A percentile compares a stretch with the other conserved stretches of the same genome.
phyloP scores from a whole-genome alignment of 495 filamentous ascomycete genomes.

The Annulohypoxylon maeteangense region DNA sequence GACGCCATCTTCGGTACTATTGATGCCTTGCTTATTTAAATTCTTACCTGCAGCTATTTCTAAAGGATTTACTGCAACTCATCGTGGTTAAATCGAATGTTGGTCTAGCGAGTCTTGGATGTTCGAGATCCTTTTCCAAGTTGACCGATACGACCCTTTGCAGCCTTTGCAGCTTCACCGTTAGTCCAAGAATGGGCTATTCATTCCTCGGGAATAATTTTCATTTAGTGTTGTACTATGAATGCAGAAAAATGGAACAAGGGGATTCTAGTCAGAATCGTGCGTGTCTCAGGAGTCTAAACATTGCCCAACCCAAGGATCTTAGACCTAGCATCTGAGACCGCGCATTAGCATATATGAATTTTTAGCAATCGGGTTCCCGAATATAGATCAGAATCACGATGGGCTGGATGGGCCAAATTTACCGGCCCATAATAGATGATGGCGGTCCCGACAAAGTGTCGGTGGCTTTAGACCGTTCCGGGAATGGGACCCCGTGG shows the following conservation, averaged over 20 bases:
- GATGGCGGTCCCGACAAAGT: neutral
- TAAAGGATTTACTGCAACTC: neutral
- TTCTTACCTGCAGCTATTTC: neutral
- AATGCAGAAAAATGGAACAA: neutral
- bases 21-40: neutral
- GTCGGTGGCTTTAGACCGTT: conserved; percentile 27
- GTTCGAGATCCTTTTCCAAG: neutral
- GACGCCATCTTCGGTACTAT: neutral
- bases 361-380: conserved; percentile 26
- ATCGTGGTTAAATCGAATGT: neutral
- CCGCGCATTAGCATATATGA: conserved; percentile 11
- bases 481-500: conserved; percentile 15
- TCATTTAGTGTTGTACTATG: conserved; percentile 1
- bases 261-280: neutral
- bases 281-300: conserved; percentile 14
- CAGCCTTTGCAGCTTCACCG: conserved; percentile 2
- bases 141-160: neutral
- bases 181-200: neutral
- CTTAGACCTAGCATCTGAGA: conserved; percentile 18
- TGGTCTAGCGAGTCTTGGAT: neutral
- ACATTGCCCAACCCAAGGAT: neutral
- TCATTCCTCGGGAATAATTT: neutral
- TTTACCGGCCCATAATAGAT: conserved; percentile 9
- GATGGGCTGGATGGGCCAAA: conserved; percentile 1
- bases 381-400: conserved; percentile 16